These are phyloP conservation scores for Pythium dissimile DNA, from an alignment of 352 stramenopile genomes.

Conservation along the genomic window DNA sequence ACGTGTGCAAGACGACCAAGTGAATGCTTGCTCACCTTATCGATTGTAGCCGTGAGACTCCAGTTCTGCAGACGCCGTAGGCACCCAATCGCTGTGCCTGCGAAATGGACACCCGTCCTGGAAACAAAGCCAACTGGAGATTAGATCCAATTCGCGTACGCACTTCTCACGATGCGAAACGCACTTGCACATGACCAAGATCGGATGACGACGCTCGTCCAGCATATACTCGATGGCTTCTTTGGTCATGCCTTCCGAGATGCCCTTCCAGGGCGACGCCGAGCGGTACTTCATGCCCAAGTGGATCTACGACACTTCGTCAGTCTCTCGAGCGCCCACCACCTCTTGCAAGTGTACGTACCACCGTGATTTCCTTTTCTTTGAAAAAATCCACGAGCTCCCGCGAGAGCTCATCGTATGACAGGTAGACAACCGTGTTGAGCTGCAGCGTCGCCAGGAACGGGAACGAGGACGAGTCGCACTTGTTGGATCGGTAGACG, in stretches of 20 bases:
- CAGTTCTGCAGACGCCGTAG: conserved; percentile 81
- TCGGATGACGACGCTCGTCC: conserved; percentile 70
- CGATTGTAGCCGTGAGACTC: conserved; percentile 84
- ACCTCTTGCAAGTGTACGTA: conserved; percentile 22
- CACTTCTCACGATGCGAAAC: background rate
- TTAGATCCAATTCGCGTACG: background rate
- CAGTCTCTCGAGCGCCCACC: background rate
- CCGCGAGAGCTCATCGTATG: conserved; percentile 75
- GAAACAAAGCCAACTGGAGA: background rate
- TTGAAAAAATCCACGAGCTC: conserved; percentile 80
- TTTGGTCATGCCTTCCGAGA: conserved; percentile 83
- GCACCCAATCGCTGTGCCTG: conserved; percentile 79
- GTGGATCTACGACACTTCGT: conserved; percentile 52
- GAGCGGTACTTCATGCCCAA: conserved; percentile 80
- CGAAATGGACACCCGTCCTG: conserved; percentile 72
- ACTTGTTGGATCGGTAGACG: conserved; percentile 86
- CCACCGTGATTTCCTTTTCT: conserved; percentile 75
- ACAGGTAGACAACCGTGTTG: conserved; percentile 85
- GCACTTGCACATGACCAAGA: conserved; percentile 89
- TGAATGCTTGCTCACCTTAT: conserved; percentile 58
- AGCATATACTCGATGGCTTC: conserved; percentile 84
- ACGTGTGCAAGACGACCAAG: background rate
- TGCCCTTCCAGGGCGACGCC: conserved; percentile 62
- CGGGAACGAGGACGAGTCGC: conserved; percentile 78
- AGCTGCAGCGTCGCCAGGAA: conserved; percentile 78